Base-by-base conservation (phyloP, 1,284 basidiomycete genomes). In the Testicularia cyperi region DNA sequence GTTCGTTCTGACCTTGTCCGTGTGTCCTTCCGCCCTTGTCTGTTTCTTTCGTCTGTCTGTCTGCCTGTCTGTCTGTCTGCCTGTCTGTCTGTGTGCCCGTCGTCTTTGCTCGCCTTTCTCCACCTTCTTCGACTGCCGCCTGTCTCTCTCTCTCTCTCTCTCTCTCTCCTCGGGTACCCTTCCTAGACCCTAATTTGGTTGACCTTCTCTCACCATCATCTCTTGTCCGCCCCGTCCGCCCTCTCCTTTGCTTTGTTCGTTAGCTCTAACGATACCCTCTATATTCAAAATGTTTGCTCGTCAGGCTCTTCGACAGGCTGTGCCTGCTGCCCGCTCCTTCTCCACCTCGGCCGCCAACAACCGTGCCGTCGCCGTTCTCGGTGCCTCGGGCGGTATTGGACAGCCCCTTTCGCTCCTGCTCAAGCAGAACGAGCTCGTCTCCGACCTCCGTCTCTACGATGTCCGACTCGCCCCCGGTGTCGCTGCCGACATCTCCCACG, bases 351-450 rank as follows among this genome's bases (percentile, higher is more conserved):
- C 84, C 25, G 76, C 84, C 38, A 83, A 84, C 72, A 83, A 84
- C 74, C 86, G 84, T 52, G 88, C 88, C 80, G 90, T 92, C 74
- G 86, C 88, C 37, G 89, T 94, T 39, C 87, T 92, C 77, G 90
- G 90, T 72, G 90, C 90, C 58, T 62, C 71, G 74, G 80, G 80
- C 82, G 90, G 90, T 79, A 92, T 92, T 76, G 90, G 90, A 76
- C 90, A 92, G 78, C 73, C 73, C 14, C 82, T 92, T 68, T 91
- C 90, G 46, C 81, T 94, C 63, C 82, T 94, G 65, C 84, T 92
- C 77, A 92, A 94, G 82, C 83, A 80, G 61, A 86, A 94, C 81
- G 87, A 86, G 27, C 80, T 88, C 64, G 88, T 92, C 68, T 83
- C 87, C 81, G 82, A 62, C 85, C 82, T 78, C 18, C 63, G 72